phyloP scores from a whole-genome alignment of 495 filamentous ascomycete genomes.

The Ramalina peruviana region DNA sequence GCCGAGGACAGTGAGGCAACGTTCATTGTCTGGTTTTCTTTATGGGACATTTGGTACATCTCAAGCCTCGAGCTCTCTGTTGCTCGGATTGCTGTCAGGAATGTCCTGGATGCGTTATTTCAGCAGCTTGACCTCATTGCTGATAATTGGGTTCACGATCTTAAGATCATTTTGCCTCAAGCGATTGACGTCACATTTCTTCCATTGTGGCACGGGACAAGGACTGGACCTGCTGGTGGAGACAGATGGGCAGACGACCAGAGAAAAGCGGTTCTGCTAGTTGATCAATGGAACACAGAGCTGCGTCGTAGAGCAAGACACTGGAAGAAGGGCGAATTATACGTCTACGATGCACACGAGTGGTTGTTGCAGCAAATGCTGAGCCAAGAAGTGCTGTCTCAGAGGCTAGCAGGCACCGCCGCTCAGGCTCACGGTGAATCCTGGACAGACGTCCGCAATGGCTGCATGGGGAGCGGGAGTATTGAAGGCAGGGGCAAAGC shows the following conservation, averaged over 20 bases:
- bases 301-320: conserved; percentile 24
- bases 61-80: conserved; percentile 22
- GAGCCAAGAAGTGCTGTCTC: conserved; percentile 29
- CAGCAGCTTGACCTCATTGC: conserved; percentile 28
- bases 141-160: conserved; percentile 24
- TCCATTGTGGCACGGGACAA: conserved; percentile 25
- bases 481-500: neutral
- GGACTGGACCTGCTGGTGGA: conserved; percentile 12
- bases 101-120: conserved; percentile 31
- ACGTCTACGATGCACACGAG: conserved; percentile 36
- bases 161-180: conserved; percentile 36
- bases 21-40: conserved; percentile 32
- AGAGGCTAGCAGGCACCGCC: conserved; percentile 30
- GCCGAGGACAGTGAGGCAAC: conserved; percentile 8
- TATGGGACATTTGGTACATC: conserved; percentile 39
- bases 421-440: conserved; percentile 23
- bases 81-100: conserved; percentile 26
- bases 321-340: conserved; percentile 32
- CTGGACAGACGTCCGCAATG: conserved; percentile 24
- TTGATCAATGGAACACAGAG: conserved; percentile 34
- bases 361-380: conserved; percentile 37
- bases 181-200: conserved; percentile 38
- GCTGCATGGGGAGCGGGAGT: conserved; percentile 8
- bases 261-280: conserved; percentile 29
- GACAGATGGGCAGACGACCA: conserved; percentile 20